A percentile compares a stretch with the other conserved stretches of the same genome.
These are phyloP conservation scores for Epichloe sylvatica DNA, from an alignment of 2,329 filamentous ascomycete species.

Conservation along the genomic window DNA sequence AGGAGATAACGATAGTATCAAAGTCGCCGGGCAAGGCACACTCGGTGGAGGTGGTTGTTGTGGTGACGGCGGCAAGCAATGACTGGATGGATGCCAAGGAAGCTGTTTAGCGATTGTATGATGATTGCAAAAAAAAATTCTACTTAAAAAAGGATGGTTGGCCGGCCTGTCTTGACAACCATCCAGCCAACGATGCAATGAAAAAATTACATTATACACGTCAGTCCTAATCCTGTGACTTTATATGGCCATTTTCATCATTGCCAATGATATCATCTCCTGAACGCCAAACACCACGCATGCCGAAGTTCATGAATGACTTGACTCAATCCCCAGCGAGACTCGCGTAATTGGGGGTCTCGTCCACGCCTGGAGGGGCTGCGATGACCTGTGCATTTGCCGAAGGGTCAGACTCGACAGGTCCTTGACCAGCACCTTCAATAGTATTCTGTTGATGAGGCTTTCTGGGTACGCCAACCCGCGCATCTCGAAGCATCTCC, in stretches of 20 bases:
- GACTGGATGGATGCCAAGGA: neutral
- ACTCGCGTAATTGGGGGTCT: constrained; percentile 68
- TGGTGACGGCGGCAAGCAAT: constrained; percentile 4
- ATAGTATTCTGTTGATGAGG: constrained; percentile 16
- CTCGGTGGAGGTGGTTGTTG: constrained; percentile 20
- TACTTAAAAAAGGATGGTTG: neutral
- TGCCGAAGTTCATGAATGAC: constrained; percentile 6
- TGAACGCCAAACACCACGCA: constrained; percentile 18
- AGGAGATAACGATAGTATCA: constrained; percentile 86
- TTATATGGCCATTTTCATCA: neutral
- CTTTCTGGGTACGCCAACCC: constrained; percentile 22
- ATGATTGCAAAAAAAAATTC: constrained; percentile 8
- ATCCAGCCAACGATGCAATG: constrained; percentile 1
- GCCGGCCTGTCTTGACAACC: neutral
- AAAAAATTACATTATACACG: neutral
- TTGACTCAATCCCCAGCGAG: constrained; percentile 57
- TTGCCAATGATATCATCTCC: neutral
- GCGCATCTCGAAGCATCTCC: constrained; percentile 64
- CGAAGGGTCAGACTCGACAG: constrained; percentile 16
- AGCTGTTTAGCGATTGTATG: constrained; percentile 6
- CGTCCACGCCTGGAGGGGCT: constrained; percentile 63
- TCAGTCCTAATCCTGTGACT: constrained; percentile 2
- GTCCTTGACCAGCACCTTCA: constrained; percentile 25
- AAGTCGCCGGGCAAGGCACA: constrained; percentile 36
- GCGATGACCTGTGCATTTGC: constrained; percentile 37